Conservation (phyloP, 1,284 basidiomycete genomes). For the Malassezia vespertilionis region DNA sequence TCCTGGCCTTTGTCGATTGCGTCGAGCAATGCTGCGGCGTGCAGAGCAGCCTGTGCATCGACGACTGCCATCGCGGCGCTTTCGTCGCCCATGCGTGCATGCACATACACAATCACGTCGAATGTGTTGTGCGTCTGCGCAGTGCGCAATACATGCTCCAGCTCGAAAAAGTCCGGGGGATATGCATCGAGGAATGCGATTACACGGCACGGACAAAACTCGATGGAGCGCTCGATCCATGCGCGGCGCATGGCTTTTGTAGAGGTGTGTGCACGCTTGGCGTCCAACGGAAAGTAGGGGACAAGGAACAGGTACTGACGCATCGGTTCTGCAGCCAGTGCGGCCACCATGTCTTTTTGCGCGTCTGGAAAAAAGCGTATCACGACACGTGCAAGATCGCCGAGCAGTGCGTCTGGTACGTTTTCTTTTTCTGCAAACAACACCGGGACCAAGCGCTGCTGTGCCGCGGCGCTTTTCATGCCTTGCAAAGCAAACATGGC, state of each 20-base stretch:
- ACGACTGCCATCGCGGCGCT: slow-evolving; percentile 50
- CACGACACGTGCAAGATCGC: slow-evolving; percentile 56
- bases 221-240: slow-evolving; percentile 9
- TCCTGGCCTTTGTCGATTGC: neutral
- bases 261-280: slow-evolving; percentile 50
- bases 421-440: slow-evolving; percentile 17
- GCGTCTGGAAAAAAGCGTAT: slow-evolving; percentile 56
- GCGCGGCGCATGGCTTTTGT: slow-evolving; percentile 16
- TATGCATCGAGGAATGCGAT: slow-evolving; percentile 60
- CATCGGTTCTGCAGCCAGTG: slow-evolving; percentile 50
- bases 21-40: slow-evolving; percentile 24
- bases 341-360: slow-evolving; percentile 53
- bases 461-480: slow-evolving; percentile 48
- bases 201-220: slow-evolving; percentile 58
- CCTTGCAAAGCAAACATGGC: slow-evolving; percentile 55
- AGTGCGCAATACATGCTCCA: slow-evolving; percentile 54
- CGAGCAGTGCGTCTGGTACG: slow-evolving; percentile 24
- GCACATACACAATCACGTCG: slow-evolving; percentile 72
- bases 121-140: slow-evolving; percentile 61
- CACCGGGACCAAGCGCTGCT: slow-evolving; percentile 17
- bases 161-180: slow-evolving; percentile 56
- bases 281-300: slow-evolving; percentile 58
- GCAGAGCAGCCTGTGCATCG: slow-evolving; percentile 36
- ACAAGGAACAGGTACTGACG: slow-evolving; percentile 68
- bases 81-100: slow-evolving; percentile 59